A percentile compares a stretch with the other conserved stretches of the same genome.
These are phyloP conservation scores for Sporisorium sorghi DNA, from an alignment of 1,284 basidiomycete genomes.

Conservation along the genomic window DNA sequence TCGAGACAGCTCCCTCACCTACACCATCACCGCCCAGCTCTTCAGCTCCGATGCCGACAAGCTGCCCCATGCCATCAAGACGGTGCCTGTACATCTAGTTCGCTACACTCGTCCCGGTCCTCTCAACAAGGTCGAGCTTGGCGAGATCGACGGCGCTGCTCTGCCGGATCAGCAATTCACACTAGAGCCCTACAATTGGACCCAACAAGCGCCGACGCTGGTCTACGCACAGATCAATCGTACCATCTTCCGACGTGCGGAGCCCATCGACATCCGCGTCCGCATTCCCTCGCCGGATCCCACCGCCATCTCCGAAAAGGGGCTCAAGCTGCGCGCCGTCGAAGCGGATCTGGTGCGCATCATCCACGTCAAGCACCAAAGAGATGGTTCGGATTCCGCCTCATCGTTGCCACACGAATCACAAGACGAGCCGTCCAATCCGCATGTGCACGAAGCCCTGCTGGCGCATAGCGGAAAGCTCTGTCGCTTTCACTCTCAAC, in stretches of 20 bases:
- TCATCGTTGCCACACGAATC: neutral
- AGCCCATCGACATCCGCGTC: constrained; percentile 62
- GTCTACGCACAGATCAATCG: constrained; percentile 60
- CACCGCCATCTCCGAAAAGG: constrained; percentile 49
- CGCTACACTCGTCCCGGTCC: constrained; percentile 58
- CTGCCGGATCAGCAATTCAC: constrained; percentile 38
- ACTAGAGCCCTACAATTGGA: constrained; percentile 55
- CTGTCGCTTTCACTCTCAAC: constrained; percentile 63
- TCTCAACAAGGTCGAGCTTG: constrained; percentile 31
- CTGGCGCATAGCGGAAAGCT: constrained; percentile 64
- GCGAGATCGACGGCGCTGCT: constrained; percentile 28
- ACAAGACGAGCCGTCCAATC: neutral
- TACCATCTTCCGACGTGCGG: constrained; percentile 63
- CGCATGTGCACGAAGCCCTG: constrained; percentile 50
- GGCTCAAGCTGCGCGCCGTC: constrained; percentile 59
- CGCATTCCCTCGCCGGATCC: constrained; percentile 61
- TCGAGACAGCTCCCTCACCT: constrained; percentile 53
- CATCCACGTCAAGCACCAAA: constrained; percentile 46
- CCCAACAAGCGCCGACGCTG: constrained; percentile 38
- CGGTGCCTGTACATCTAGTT: constrained; percentile 57
- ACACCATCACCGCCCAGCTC: constrained; percentile 56
- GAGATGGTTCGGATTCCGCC: neutral
- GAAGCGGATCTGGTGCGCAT: constrained; percentile 61
- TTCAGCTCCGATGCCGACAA: constrained; percentile 28
- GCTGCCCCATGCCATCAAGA: constrained; percentile 39